Evolutionary conservation across 495 filamentous ascomycete genomes (phyloP), one percentile per base, ranked within the genome.

Genomic region (Rusavskia elegans): DNA sequence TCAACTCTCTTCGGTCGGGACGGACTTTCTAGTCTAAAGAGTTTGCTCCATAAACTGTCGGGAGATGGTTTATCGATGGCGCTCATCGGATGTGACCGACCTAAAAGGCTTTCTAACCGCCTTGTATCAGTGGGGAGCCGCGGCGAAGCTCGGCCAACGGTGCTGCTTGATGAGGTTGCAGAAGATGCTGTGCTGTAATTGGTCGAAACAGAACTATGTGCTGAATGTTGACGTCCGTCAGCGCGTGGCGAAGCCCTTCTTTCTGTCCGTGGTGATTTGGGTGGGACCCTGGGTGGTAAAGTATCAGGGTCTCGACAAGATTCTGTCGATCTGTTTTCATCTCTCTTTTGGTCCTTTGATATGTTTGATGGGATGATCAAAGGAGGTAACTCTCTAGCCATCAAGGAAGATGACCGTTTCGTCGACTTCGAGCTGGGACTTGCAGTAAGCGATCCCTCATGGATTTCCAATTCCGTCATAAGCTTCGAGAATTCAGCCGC

Each of bases 311-410:
- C 51, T 54, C 67, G 48, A 57, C 68, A 42, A 63, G 59, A 49
- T 42, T 64, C 57, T 36, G 55, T 51, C 42, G 52, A 46, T 21
- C 29, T 58, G n/a, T 10, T 44, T 38, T 44, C 6, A 14, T 44
- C 30, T 40, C 17, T 21, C 35, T 29, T 46, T 5, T 17, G 40
- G 20, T 37, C 6, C 38, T 54, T 14, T 50, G 49, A 19, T 21
- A 49, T 32, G 54, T 50, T 41, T n/a, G 50, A 23, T 2, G 75
- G 73, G 48, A 77, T 78, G 49, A 76, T 68, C 17, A 75, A 64
- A 10, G 73, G 74, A 14, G 73, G 53, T 10, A 79, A 59, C 32
- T 59, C 67, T 59, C 71, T 78, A 35, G 73, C 71, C 11, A 73
- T 77, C 17, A 70, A 55, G 32, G 73, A 30, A 7, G 73, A 50